Evolutionary conservation across 2,329 filamentous ascomycete species (phyloP).

Genomic region (Trichoderma sp.): DNA sequence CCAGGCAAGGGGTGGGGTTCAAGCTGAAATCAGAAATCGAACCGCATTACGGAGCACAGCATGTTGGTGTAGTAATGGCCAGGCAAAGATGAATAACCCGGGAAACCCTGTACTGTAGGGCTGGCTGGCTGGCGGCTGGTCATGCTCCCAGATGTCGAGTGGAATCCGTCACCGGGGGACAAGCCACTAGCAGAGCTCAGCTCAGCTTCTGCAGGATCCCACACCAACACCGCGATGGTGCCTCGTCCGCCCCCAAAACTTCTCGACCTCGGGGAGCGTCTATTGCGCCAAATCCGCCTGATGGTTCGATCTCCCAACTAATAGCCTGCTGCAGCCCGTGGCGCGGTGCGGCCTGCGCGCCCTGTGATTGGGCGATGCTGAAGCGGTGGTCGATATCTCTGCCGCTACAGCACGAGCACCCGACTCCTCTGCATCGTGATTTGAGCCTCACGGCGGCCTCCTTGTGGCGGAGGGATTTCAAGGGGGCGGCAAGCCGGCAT

Average conservation of each 20-base stretch:
- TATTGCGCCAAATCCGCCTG: slow-evolving; percentile 8
- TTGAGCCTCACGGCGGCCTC: slow-evolving; percentile 13
- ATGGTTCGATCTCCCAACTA: not conserved
- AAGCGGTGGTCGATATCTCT: not conserved
- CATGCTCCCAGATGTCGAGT: not conserved
- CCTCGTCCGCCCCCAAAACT: not conserved
- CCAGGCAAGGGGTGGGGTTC: not conserved
- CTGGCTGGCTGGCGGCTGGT: not conserved
- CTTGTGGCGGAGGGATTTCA: not conserved
- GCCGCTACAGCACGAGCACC: not conserved
- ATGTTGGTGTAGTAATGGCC: too few relatives aligned
- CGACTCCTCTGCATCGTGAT: not conserved
- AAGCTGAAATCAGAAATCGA: not conserved
- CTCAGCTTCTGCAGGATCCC: not conserved
- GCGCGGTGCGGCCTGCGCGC: not conserved
- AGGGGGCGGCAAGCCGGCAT: not conserved
- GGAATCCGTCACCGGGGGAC: too few relatives aligned
- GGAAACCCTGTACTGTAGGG: not conserved
- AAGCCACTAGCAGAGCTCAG: not conserved
- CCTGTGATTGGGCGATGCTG: not conserved
- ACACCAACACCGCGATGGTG: too few relatives aligned
- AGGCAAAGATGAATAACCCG: not conserved
- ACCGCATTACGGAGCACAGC: too few relatives aligned
- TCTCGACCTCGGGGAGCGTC: not conserved
- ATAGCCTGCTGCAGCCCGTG: not conserved